A percentile compares a stretch with the other conserved stretches of the same genome.
phyloP scores from a whole-genome alignment of 2,329 filamentous ascomycete species.

The Fusarium duplospermum region DNA sequence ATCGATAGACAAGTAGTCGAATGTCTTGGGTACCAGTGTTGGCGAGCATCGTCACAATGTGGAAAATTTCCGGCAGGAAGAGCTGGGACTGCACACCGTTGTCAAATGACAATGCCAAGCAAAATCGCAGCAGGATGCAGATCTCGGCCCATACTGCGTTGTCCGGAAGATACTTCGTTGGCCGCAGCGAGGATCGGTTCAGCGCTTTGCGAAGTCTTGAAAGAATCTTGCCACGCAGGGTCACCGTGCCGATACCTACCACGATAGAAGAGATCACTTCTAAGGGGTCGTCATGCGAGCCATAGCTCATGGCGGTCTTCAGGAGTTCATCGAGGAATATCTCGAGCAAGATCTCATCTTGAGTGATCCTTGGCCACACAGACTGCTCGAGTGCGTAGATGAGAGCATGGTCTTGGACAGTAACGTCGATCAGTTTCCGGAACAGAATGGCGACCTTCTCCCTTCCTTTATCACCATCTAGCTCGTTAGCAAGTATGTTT shows the following conservation, averaged over 20 bases:
- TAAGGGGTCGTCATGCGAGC: conserved; percentile 67
- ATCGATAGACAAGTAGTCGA: conserved; percentile 69
- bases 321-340: conserved; percentile 76
- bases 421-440: conserved; percentile 74
- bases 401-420: conserved; percentile 69
- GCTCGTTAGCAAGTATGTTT: conserved; percentile 67
- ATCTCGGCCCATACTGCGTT: conserved; percentile 78
- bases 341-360: conserved; percentile 73
- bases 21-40: conserved; percentile 71
- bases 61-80: conserved; percentile 76
- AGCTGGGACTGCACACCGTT: conserved; percentile 75
- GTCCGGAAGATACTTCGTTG: conserved; percentile 73
- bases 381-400: conserved; percentile 72
- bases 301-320: conserved; percentile 69
- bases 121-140: conserved; percentile 74
- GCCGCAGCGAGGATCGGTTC: conserved; percentile 73
- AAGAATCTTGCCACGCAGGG: conserved; percentile 73
- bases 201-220: conserved; percentile 74
- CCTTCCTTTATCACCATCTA: conserved; percentile 73
- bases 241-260: conserved; percentile 72
- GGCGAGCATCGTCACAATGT: conserved; percentile 76
- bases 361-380: conserved; percentile 73
- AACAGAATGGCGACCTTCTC: conserved; percentile 74
- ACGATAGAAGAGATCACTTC: conserved; percentile 73
- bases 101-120: conserved; percentile 74